Evolutionary conservation across 495 filamentous ascomycete species (phyloP), one percentile per base, ranked within the genome.

Genomic region (Tuber microsphaerosporum): DNA sequence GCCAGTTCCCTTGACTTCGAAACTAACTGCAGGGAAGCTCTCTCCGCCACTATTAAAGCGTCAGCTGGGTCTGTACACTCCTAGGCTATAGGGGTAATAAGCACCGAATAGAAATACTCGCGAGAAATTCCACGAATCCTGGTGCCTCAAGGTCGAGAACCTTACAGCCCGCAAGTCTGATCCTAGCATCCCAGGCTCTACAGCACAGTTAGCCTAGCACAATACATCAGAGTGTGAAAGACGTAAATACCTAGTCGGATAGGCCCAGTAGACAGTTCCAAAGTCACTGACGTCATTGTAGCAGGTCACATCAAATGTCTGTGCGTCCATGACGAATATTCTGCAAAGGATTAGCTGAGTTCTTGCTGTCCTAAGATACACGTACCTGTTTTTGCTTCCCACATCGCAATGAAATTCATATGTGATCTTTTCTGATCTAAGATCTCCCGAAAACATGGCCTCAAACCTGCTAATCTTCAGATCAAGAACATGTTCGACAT

Each of bases 381-480:
- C 34, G 43, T 81, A 81, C 79, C 79, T 48, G 43, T 76, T 72
- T 48, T 81, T 73, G n/a, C 75, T 79, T 48, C 81, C 80, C 26
- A 77, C 71, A 17, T 73, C 76, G 48, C 79, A 81, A 43, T 77
- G 75, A 43, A 81, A 81, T 26, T 81, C 79, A 42, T 81, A 81
- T 37, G 78, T 81, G 3, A 81, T 75, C 9, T 61, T 77, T 41
- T 75, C 80, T 42, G 77, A 71, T 12, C 31, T 56, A 42, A 69
- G 41, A 42, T 72, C 79, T 26, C 75, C 71, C 20, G 74, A 70
- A 80, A 81, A 81, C 45, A 81, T 43, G 34, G 74, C 80, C 46
- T 81, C 78, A 7, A 74, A 75, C 43, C 65, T 76, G 46, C 78
- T 77, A 76, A 81, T 72, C 45, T 81, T 81, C 26, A 81, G 65